Percentiles rank a stretch among this genome's conserved stretches.
These are phyloP conservation scores for Telfairia occidentalis DNA, from an alignment of 331 rosid genomes.

Conservation along the genomic window DNA sequence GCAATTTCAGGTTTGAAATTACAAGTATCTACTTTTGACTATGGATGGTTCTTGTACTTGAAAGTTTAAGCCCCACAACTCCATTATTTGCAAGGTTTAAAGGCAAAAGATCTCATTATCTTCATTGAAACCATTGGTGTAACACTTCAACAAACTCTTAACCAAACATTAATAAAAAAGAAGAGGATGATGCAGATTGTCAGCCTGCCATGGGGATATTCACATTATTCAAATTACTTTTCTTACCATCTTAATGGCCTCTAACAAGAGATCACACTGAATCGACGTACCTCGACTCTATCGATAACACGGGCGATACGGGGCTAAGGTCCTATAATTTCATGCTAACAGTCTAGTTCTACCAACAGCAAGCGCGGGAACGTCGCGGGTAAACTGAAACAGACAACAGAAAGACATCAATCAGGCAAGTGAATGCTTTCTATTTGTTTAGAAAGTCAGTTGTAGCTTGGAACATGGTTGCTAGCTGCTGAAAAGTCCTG, in stretches of 20 bases:
- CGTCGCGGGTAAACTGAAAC: background rate
- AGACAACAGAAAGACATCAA: background rate
- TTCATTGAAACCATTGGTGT: background rate
- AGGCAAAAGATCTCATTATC: background rate
- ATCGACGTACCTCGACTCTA: background rate
- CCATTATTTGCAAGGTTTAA: background rate
- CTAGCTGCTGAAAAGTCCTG: slow-evolving; percentile 6
- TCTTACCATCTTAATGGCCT: background rate
- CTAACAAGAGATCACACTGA: background rate
- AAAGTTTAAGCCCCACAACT: background rate
- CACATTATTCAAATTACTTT: background rate
- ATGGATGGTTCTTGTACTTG: background rate
- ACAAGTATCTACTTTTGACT: background rate
- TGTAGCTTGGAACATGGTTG: background rate
- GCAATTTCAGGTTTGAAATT: no score
- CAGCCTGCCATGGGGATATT: background rate
- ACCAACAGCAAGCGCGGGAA: background rate
- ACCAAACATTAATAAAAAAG: background rate
- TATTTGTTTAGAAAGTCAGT: no score
- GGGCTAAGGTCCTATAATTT: background rate
- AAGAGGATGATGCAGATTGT: background rate
- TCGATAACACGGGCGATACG: background rate
- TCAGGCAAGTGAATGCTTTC: background rate
- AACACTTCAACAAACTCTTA: background rate
- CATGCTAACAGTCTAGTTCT: no score